Evolutionary conservation across 805 yeast genomes (phyloP), one percentile per base, ranked within the genome.

Genomic region (Starmerella riodocensis): DNA sequence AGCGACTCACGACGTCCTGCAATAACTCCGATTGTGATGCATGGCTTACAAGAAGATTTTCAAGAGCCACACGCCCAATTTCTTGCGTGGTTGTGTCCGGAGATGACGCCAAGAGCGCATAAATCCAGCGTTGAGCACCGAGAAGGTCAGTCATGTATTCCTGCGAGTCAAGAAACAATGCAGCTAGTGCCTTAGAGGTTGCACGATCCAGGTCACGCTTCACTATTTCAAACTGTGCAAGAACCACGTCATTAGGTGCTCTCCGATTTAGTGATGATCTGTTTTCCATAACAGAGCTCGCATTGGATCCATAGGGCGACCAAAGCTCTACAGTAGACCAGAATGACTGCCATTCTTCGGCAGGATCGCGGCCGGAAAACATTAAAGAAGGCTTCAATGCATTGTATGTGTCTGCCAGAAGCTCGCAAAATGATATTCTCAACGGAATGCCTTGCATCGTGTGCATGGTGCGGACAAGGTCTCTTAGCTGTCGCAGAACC

Each of bases 241-340:
- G 32, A 4, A 51, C 37, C 1, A 48, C 52, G 18, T 40, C 46
- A 37, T 40, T 40, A 26, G 43, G 37, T 19, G 54, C 42, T 29
- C 52, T n/a, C 25, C 55, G 51, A 16, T 65, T 38, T 63, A 73
- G 65, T 74, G 77, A 77, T 1, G 62, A 55, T 47, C 84, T 84
- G 32, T 95, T 65, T 30, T 78, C 79, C 23, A 73, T 74, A 2
- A 84, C 71, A 2, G 76, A 53, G 1, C 65, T 54, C 7, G 73
- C 67, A 19, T 74, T 65, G 37, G 73, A 76, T 2, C 97, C 96
- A 58, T 73, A 74, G 0, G 93, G 94, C 57, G 95, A 85, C 99
- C 99, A 91, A 55, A 83, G 93, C 48, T 81, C 86, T 41, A 91
- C 63, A 52, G 73, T 78, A 33, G 76, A 73, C 61, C 84, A 86